Base-by-base conservation (phyloP, 805 yeast species). In the Diddensiella santjacobensis region DNA sequence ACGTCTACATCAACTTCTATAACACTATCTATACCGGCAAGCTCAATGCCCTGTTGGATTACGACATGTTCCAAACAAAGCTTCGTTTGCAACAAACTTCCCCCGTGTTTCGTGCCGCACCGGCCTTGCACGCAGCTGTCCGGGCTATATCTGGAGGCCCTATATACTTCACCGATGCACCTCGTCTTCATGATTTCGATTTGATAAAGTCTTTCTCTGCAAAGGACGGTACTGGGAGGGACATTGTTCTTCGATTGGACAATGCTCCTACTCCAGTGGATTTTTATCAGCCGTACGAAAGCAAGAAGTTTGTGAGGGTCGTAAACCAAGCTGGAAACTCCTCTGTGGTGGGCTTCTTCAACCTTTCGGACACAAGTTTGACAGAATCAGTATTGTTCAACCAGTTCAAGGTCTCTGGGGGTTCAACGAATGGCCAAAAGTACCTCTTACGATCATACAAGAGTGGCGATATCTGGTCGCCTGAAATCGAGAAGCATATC, bases 101-200 rank as follows among this genome's bases (percentile, higher is more conserved):
- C 8, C 22, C 24, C 17, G 35, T 41, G 18, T 49, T 43, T 10
- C 10, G 26, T 20, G 22, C 36, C 13, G 47, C 42, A 24, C 51
- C 65, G 3, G 18, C 44, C 13, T 55, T 55, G 41, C 67, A 64
- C 44, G 64, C 66, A 5, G 62, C 58, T 3, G 51, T 61, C 19
- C 47, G 67, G 24, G 49, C 59, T 18, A 36, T 64, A 17, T 60
- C 66, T 10, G 64, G 67, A 4, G 66, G 66, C 6, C 67, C 67
- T 2, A 54, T 64, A 3, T 58, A 53, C 40, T 47, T 64, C 30
- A 60, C 67, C 4, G 66, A 64, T 46, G 45, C 51, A 4, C 55
- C 57, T 3, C 49, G 51, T 1, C 39, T 42, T 13, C 63, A 62
- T 40, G 57, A 62, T 37, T 6, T 51, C 18, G 51, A 45, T 1